Conservation (phyloP, 2,329 filamentous ascomycete species). For the Mycocentrospora acerina region DNA sequence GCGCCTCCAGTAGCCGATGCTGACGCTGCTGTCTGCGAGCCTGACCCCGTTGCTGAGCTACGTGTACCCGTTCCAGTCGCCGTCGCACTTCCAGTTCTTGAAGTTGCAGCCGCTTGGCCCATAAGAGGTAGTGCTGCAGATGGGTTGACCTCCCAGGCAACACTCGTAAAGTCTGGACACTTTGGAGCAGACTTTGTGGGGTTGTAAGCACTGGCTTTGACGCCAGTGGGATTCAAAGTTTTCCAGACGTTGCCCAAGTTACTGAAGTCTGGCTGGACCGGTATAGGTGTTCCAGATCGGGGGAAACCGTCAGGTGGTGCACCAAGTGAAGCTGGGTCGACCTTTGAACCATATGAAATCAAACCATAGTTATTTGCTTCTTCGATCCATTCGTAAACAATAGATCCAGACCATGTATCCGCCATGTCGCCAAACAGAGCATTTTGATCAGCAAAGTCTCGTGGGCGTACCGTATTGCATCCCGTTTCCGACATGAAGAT, state of each 20-base stretch:
- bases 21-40: constrained; percentile 1
- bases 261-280: constrained; percentile 72
- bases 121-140: constrained; percentile 69
- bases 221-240: constrained; percentile 67
- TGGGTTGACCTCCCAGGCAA: constrained; percentile 72
- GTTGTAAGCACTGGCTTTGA: constrained; percentile 66
- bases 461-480: constrained; percentile 67
- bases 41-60: not conserved
- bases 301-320: constrained; percentile 67
- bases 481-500: constrained; percentile 74
- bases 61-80: too few species aligned
- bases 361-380: constrained; percentile 83
- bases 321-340: constrained; percentile 46
- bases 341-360: constrained; percentile 69
- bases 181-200: constrained; percentile 61
- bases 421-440: constrained; percentile 80
- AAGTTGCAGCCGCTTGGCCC: constrained; percentile 44
- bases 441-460: constrained; percentile 69
- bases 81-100: too few species aligned
- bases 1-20: constrained; percentile 17
- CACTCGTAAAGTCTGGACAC: constrained; percentile 70
- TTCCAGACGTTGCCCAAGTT: constrained; percentile 79
- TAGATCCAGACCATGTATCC: constrained; percentile 71
- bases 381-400: constrained; percentile 89
- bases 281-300: constrained; percentile 71